phyloP scores from a whole-genome alignment of 2,329 filamentous ascomycete species.

The Macrophomina pseudophaseolina region DNA sequence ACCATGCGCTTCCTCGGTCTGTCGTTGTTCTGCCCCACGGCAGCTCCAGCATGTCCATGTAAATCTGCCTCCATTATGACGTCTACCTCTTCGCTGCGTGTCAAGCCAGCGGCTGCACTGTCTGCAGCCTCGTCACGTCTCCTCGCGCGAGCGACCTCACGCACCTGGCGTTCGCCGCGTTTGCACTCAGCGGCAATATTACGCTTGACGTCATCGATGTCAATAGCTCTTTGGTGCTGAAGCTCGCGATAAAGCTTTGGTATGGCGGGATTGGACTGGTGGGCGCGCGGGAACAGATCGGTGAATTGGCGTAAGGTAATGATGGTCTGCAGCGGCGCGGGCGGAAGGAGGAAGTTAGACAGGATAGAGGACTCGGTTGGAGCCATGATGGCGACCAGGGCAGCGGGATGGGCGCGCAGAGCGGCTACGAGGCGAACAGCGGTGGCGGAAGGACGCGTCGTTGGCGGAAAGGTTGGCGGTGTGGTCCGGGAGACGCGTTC shows the following conservation, averaged over 20 bases:
- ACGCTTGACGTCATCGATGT: constrained; percentile 69
- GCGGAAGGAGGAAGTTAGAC: constrained; percentile 76
- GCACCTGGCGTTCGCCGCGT: constrained; percentile 63
- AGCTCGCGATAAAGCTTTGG: constrained; percentile 78
- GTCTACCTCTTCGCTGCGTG: constrained; percentile 67
- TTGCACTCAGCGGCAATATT: constrained; percentile 71
- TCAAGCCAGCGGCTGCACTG: constrained; percentile 52
- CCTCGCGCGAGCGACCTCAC: constrained; percentile 61
- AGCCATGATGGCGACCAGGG: constrained; percentile 58
- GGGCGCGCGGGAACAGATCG: constrained; percentile 72
- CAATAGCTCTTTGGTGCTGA: constrained; percentile 71
- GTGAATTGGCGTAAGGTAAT: constrained; percentile 77
- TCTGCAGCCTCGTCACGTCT: constrained; percentile 60
- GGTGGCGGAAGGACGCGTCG: constrained; percentile 2
- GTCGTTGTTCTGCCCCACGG: constrained; percentile 41
- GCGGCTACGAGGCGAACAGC: not conserved
- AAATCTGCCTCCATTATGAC: constrained; percentile 51
- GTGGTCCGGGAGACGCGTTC: constrained; percentile 26
- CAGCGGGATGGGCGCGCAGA: not conserved
- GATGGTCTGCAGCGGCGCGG: constrained; percentile 74
- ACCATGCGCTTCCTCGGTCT: constrained; percentile 63
- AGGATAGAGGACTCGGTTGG: constrained; percentile 78
- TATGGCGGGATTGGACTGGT: constrained; percentile 70
- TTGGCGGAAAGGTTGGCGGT: constrained; percentile 10
- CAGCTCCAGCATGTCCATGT: constrained; percentile 43